Conservation (phyloP, 345 rosid species). For the Cardamine resedifolia region DNA sequence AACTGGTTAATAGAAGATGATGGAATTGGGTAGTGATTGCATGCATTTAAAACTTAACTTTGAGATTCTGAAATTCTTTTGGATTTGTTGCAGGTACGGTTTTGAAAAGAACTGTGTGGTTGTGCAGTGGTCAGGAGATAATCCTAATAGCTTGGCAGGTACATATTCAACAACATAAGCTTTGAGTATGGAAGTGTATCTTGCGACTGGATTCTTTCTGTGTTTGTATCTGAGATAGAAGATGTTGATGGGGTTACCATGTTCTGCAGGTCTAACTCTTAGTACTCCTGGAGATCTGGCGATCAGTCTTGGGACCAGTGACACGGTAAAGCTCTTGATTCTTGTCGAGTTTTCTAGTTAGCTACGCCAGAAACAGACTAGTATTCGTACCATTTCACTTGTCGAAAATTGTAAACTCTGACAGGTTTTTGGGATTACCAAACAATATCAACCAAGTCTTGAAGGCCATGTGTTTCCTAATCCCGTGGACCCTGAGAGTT, state of each 20-base stretch:
- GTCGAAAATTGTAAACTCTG: slow-evolving; percentile 26
- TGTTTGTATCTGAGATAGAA: not conserved
- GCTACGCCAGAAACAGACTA: not conserved
- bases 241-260: no score
- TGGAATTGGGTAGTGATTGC: not conserved
- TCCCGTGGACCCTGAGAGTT: slow-evolving; percentile 87
- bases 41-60: not conserved
- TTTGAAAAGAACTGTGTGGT: slow-evolving; percentile 72
- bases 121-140: slow-evolving; percentile 98
- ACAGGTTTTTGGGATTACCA: slow-evolving; percentile 87
- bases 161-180: slow-evolving; percentile 2
- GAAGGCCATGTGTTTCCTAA: slow-evolving; percentile 92
- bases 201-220: not conserved
- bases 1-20: not conserved
- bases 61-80: not conserved
- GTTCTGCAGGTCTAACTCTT: slow-evolving; percentile 69
- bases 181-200: not conserved
- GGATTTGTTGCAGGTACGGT: slow-evolving; percentile 53
- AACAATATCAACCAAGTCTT: slow-evolving; percentile 68
- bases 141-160: slow-evolving; percentile 99
- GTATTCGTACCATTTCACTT: slow-evolving; percentile 9
- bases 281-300: slow-evolving; percentile 90
- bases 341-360: not conserved
- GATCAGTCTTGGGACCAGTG: slow-evolving; percentile 92
- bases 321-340: slow-evolving; percentile 58